Conservation (phyloP, 140 eudicot species). For the Ambrosia hybrid region DNA sequence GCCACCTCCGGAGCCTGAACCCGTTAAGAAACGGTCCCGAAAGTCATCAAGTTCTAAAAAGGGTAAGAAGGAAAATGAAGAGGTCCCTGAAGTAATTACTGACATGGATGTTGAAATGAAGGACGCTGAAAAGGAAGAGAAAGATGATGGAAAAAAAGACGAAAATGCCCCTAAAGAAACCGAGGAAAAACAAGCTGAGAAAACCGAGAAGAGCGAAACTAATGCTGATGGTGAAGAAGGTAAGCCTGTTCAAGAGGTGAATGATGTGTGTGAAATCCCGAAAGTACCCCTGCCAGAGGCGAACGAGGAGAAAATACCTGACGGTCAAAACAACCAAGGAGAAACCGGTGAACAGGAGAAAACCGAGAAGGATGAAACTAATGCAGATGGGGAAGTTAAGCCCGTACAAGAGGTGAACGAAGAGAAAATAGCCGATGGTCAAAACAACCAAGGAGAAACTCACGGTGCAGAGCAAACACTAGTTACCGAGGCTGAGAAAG, state of each 20-base stretch:
- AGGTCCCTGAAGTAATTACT: neutral
- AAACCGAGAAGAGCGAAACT: constrained; percentile 12
- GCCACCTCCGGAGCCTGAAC: constrained; percentile 45
- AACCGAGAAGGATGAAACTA: neutral
- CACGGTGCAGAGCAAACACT: neutral
- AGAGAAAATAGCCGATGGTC: constrained; percentile 4
- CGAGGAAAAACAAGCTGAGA: neutral
- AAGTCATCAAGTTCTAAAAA: constrained; percentile 51
- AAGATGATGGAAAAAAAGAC: constrained; percentile 18
- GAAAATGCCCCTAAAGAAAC: constrained; percentile 27
- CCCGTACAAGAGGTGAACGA: constrained; percentile 14
- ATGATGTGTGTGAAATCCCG: neutral
- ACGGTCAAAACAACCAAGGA: neutral
- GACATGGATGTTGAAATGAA: constrained; percentile 29
- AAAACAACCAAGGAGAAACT: constrained; percentile 22
- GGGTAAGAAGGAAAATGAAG: constrained; percentile 29
- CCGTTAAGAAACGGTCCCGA: constrained; percentile 45
- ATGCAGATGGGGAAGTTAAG: neutral
- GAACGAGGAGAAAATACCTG: neutral
- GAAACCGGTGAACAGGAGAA: constrained; percentile 1
- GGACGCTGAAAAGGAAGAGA: constrained; percentile 24
- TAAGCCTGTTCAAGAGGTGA: neutral
- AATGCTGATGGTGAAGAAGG: neutral
- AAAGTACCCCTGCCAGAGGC: constrained; percentile 3
- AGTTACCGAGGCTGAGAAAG: constrained; percentile 11